Evolutionary conservation across 2,329 filamentous ascomycete genomes (phyloP).

Genomic region (Hansfordia pulvinata): DNA sequence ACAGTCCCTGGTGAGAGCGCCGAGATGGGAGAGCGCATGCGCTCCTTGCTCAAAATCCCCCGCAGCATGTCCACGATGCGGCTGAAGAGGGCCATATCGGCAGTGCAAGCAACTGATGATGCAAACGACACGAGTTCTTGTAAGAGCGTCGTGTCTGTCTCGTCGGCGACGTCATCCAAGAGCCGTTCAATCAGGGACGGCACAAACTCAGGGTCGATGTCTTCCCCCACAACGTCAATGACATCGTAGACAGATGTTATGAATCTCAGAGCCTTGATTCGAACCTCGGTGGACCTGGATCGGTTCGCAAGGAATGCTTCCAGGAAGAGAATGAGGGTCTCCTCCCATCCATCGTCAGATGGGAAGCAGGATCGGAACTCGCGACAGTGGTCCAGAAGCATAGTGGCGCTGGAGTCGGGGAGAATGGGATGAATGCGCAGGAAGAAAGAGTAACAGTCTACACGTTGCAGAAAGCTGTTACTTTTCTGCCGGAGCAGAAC

Average conservation of each 20-base stretch:
- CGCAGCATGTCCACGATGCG: conserved; percentile 39
- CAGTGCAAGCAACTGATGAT: conserved; percentile 48
- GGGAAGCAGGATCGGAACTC: conserved; percentile 60
- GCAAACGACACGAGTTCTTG: conserved; percentile 51
- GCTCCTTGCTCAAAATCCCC: conserved; percentile 34
- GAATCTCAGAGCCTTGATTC: conserved; percentile 46
- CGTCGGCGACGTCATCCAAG: conserved; percentile 44
- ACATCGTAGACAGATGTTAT: conserved; percentile 47
- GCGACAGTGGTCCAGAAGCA: conserved; percentile 54
- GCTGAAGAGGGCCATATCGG: conserved; percentile 43
- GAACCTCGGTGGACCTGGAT: conserved; percentile 44
- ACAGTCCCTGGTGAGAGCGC: no score
- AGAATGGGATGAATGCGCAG: conserved; percentile 45
- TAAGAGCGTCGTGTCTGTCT: conserved; percentile 52
- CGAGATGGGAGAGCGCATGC: conserved; percentile 24
- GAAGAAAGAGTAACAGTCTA: conserved; percentile 55
- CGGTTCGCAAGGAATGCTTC: conserved; percentile 50
- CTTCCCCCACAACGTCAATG: conserved; percentile 41
- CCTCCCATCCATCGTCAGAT: conserved; percentile 54
- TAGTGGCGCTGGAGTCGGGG: conserved; percentile 47
- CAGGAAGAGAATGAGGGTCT: conserved; percentile 46
- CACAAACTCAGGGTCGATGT: conserved; percentile 43
- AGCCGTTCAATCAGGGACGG: conserved; percentile 46
- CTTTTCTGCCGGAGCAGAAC: conserved; percentile 28
- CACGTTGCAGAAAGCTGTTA: conserved; percentile 46